Percentiles rank a stretch among this genome's conserved stretches.
Evolutionary conservation across 768 basidiomycete genomes (phyloP).

Genomic region (Leccinum barrowsii): DNA sequence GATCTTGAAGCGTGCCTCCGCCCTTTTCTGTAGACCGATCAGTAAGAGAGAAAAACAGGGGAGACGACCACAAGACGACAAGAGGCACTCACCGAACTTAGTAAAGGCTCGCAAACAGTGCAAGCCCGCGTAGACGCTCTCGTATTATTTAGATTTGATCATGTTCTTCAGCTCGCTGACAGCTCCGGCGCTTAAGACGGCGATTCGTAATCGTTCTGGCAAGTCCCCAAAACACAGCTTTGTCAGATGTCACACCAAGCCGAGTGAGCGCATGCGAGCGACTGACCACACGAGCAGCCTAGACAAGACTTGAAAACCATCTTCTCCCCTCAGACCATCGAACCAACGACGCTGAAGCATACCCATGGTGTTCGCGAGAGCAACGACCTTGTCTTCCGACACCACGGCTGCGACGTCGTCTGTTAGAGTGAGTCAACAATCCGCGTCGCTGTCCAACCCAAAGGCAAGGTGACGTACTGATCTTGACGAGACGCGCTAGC

Average conservation of each 20-base stretch:
- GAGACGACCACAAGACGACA: not conserved
- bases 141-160: slow-evolving; percentile 7
- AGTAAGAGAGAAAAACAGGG: not conserved
- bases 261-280: not conserved
- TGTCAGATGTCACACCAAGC: not conserved
- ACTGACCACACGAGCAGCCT: slow-evolving; percentile 19
- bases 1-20: not conserved
- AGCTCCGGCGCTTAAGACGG: slow-evolving; percentile 13
- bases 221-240: not conserved
- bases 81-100: slow-evolving; percentile 12
- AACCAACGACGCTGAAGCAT: no score
- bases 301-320: no score
- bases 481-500: no score
- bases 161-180: slow-evolving; percentile 15
- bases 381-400: no score
- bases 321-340: no score
- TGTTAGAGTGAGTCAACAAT: no score
- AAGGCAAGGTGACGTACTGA: no score
- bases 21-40: slow-evolving; percentile 2
- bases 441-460: no score
- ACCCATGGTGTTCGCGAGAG: no score
- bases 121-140: slow-evolving; percentile 15
- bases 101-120: slow-evolving; percentile 23
- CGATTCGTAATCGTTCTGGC: slow-evolving; percentile 15
- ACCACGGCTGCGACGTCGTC: no score